Evolutionary conservation across 176 grass and related monocot species (phyloP).

Genomic region (Typha latifolia): DNA sequence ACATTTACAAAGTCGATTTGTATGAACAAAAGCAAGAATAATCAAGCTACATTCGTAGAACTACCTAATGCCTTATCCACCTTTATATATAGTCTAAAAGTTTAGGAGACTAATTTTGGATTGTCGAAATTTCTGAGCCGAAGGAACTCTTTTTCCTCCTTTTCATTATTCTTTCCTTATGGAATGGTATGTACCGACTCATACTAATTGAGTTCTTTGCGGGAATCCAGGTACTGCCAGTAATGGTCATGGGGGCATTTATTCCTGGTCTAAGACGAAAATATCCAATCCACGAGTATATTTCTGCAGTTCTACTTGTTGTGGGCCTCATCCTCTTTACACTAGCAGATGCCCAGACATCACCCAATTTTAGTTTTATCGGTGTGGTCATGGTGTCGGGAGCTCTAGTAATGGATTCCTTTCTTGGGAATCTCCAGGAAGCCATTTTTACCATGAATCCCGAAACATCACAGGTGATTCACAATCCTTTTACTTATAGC

Average conservation of each 20-base stretch:
- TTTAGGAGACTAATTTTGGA: too few species aligned
- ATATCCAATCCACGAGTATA: conserved; percentile 66
- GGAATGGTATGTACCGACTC: neutral
- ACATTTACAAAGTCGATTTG: too few species aligned
- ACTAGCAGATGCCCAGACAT: conserved; percentile 73
- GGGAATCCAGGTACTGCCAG: conserved; percentile 54
- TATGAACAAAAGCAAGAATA: too few species aligned
- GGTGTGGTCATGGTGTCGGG: conserved; percentile 78
- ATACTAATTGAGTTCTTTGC: neutral
- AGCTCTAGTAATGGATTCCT: conserved; percentile 82
- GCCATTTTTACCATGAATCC: conserved; percentile 90
- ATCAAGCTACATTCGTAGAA: too few species aligned
- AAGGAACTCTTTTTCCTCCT: too few species aligned
- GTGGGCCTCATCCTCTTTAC: conserved; percentile 79
- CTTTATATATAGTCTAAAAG: too few species aligned
- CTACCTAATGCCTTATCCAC: too few species aligned
- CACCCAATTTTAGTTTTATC: conserved; percentile 69
- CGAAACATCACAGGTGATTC: conserved; percentile 60
- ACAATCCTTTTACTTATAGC: neutral
- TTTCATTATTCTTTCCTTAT: too few species aligned
- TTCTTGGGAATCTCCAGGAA: conserved; percentile 84
- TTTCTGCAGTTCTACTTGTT: conserved; percentile 69
- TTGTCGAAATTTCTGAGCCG: too few species aligned
- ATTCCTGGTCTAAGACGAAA: conserved; percentile 80
- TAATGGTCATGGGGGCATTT: conserved; percentile 94